Evolutionary conservation across 176 grass and related monocot species (phyloP), one percentile per base, ranked within the genome.

Genomic region (Dendrocalamus sinicus): DNA sequence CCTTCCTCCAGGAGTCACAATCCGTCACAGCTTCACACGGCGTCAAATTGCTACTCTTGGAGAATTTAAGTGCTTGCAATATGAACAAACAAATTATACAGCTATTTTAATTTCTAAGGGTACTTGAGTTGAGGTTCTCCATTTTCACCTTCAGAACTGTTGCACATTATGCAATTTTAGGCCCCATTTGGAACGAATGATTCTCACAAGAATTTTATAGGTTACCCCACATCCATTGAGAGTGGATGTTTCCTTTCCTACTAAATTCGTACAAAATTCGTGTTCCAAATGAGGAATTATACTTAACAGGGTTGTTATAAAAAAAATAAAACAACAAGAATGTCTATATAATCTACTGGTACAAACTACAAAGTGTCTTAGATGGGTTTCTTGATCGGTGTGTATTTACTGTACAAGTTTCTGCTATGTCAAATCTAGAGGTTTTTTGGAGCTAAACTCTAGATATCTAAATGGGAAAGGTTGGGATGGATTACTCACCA

Each of bases 11-110:
- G 65, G 7, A 51, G 41, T 23, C 54, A 44, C 52, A 13, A 51
- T 13, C 37, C 5, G 17, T 53, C 51, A 53, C 15, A 15, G 51
- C 14, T 85, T 70, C 50, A 85, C 39, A 70, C 5, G 16, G 32
- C 15, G 0, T 45, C 40, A 52, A 79, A 73, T 44, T 79, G 11
- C 32, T 15, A 44, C 45, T 23, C 67, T 73, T 44, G 4, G 35
- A 53, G 44, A 10, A 1, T 83, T 54, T 37, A 15, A 57, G 9
- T 66, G 60, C 66, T 72, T 9, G 1, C 57, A 30, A n/a, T 70
- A 59, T 55, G 43, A 61, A 87, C 41, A 52, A 5, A 24, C 8
- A 86, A 45, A 86, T 86, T 70, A 40, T 62, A 58, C 4, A 48
- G 26, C 12, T 54, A 11, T 57, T 2, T 71, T 15, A 37, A 17